Evolutionary conservation across 306 rosid genomes (phyloP), one percentile per base, ranked within the genome.

Genomic region (Trifolium dubium): DNA sequence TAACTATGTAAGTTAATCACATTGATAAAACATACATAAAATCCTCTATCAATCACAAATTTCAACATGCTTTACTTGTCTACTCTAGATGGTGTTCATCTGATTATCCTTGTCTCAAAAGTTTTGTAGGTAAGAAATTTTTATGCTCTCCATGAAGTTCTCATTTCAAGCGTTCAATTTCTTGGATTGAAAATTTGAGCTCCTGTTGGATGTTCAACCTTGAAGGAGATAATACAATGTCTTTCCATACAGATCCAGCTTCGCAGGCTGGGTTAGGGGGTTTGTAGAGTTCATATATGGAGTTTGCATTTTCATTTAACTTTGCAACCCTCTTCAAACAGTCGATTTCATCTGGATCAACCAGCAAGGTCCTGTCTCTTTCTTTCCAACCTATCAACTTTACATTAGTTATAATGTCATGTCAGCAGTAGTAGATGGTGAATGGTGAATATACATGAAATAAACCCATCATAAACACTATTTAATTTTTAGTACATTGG

Each of bases 301-400:
- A 86, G 64, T 81, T 74, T 0, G 94, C 97, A 19, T 83, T 75
- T 70, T 86, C 92, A 49, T 89, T 91, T 81, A 93, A 80, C 70
- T 64, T 81, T 7, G 86, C 89, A 60, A 89, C 84, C 76, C 87
- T 84, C 81, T 86, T 89, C 78, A 93, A 67, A 83, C 96, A 91
- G 44, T 89, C 92, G n/a, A 93, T 86, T 81, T 91, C 96, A 13
- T 91, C 96, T 47, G 92, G 97, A 84, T 93, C 98, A 78, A 93
- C 98, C 8, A 91, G 86, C 78, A 93, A 35, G 70, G 96, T 89
- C 82, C 69, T 91, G 90, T 93, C 96, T 82, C 85, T 89, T 29
- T 91, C 97, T 77, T 93, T 90, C 98, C 93, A 91, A 69, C 92
- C 98, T 86, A 91, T 93, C 89, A 93, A 73, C 96, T 93, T 76